phyloP scores from a whole-genome alignment of 306 rosid species.

The Ceratonia siliqua region DNA sequence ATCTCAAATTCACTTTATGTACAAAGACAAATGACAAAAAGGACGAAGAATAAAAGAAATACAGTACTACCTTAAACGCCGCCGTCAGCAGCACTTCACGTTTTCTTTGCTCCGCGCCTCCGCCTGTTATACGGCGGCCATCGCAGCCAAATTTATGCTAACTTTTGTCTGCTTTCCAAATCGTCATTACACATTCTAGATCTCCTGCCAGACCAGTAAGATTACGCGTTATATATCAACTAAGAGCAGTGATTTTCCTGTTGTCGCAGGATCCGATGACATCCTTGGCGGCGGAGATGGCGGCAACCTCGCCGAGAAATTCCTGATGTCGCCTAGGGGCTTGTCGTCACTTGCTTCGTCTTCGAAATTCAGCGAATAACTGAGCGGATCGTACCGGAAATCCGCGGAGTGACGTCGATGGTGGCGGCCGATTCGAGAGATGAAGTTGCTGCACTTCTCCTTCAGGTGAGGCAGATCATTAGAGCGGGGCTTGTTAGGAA shows the following conservation, averaged over 20 bases:
- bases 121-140: neutral
- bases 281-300: slow-evolving; percentile 34
- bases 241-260: slow-evolving; percentile 29
- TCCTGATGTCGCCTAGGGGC: slow-evolving; percentile 36
- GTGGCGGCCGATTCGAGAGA: slow-evolving; percentile 53
- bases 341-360: slow-evolving; percentile 45
- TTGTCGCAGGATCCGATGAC: neutral
- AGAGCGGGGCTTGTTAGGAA: slow-evolving; percentile 22
- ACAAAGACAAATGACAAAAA: neutral
- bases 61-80: neutral
- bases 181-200: neutral
- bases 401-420: slow-evolving; percentile 74
- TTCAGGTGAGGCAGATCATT: slow-evolving; percentile 40
- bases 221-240: slow-evolving; percentile 23
- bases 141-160: neutral
- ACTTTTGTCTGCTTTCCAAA: neutral
- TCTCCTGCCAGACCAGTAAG: neutral
- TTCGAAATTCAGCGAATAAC: slow-evolving; percentile 74
- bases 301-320: slow-evolving; percentile 69
- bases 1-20: neutral
- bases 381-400: slow-evolving; percentile 68
- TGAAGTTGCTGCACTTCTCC: slow-evolving; percentile 53
- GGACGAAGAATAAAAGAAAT: neutral
- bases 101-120: neutral
- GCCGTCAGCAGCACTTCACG: neutral